Base-by-base conservation (phyloP, 2,329 filamentous ascomycete genomes). In the Cryphonectria japonica region DNA sequence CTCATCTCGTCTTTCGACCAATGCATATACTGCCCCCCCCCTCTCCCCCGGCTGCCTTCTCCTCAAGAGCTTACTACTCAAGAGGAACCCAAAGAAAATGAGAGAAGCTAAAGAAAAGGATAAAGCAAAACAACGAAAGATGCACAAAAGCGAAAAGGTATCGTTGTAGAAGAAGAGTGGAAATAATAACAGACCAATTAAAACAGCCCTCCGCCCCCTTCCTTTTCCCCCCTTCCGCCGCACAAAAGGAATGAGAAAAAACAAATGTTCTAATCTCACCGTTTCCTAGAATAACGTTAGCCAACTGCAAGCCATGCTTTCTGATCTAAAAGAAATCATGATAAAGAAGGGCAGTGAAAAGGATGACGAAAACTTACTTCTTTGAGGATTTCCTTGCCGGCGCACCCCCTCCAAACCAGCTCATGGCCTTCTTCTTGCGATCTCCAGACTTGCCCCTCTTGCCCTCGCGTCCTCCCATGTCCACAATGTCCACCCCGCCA, bases 361-460 rank as follows among this genome's bases (percentile, higher is more conserved):
- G 41, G 43, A 39, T 14, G 34, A 62, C 50, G 41, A 75, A 9
- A 39, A 39, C 78, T 74, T 72, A 80, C 79, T 78, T 80, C 75
- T 76, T 83, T 6, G 62, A 65, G 9, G 62, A 50, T 57, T 71
- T 73, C 73, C 79, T 80, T 11, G 74, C 64, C 26, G 77, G 76
- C 62, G 76, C 77, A 9, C 75, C 75, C 3, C 73, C 75, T 69
- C 59, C 60, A 52, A 72, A 57, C 69, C 67, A 71, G 37, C 50
- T 61, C 22, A 67, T 41, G 2, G 67, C 41, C 43, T 68, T 70
- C 39, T 68, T 72, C 32, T 59, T 65, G 46, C 41, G 54, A 19
- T 68, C 62, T 8, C 75, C 67, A 3, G 59, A 61, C 14, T 74
- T 67, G 65, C 78, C 78, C 68, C 75, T 77, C 71, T 78, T 79